Base-by-base conservation (phyloP, 768 basidiomycete species). In the Suillus cothurnatus region DNA sequence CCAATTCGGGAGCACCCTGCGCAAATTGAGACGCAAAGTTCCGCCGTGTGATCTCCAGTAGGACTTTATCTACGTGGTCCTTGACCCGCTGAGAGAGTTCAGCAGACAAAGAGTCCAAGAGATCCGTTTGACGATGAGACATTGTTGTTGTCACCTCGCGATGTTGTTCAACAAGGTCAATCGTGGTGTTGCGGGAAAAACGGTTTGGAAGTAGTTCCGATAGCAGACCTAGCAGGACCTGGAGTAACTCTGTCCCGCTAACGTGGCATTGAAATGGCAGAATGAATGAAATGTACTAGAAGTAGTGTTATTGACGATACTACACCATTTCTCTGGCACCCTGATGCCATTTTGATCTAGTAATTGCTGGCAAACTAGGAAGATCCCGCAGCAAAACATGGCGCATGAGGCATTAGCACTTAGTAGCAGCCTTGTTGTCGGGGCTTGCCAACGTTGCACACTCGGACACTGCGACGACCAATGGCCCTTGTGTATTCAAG, bases 21-120 rank as follows among this genome's bases (percentile, higher is more conserved):
- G 45, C 63, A 61, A 43, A 64, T 14, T 53, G 63, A n/a, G 63
- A 45, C 4, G 26, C 36, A 32, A 28, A 31, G 19, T 64, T 64
- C 8, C 58, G 34, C 11, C 34, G 45, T 36, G 52, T 64, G 59
- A 64, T 59, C 34, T 39, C n/a, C n/a, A 49, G 17, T 1, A 64
- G 45, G 23, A 61, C 17, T 6, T 32, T 14, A 21, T 64, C 57
- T 41, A n/a, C 8, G 15, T 15, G 23, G 17, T 34, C 36, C 56
- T 36, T 47, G 26, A 64, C 58, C 52, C 61, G 41, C 11, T 32
- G 28, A 36, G 31, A 43, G 7, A 64, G 63, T 39, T 64, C 58
- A 39, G 63, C 17, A 23, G 59, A 61, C 17, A 64, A 23, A 61
- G 58, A 49, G 11, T 55, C 12, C 9, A 34, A 21, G 53, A 55